Evolutionary conservation across 2,329 filamentous ascomycete genomes (phyloP).

Genomic region (Colletotrichum sp.): DNA sequence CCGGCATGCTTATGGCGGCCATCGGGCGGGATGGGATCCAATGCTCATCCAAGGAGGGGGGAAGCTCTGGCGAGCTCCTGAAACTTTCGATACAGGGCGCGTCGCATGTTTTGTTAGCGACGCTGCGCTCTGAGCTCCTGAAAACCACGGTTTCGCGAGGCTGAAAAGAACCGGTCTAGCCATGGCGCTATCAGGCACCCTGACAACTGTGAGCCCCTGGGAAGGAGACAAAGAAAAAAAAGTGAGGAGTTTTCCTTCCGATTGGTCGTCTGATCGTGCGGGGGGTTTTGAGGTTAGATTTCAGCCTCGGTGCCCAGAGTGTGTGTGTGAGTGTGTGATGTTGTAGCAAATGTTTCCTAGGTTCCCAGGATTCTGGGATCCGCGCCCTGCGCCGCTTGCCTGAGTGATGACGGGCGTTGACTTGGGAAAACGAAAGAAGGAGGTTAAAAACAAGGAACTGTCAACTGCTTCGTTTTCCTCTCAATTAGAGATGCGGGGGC

Average conservation of each 20-base stretch:
- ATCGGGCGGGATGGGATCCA: background rate
- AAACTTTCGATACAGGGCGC: constrained; percentile 30
- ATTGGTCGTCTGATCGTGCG: background rate
- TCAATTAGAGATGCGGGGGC: constrained; percentile 1
- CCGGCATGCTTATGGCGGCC: constrained; percentile 7
- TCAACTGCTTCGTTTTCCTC: background rate
- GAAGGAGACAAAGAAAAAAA: background rate
- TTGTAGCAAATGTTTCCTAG: background rate
- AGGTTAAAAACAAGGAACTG: background rate
- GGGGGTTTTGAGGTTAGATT: background rate
- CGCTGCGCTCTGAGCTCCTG: constrained; percentile 7
- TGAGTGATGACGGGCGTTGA: background rate
- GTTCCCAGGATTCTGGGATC: background rate
- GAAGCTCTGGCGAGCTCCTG: constrained; percentile 10
- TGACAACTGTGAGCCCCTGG: background rate
- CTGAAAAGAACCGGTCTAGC: background rate
- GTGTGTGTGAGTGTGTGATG: background rate
- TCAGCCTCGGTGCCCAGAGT: background rate
- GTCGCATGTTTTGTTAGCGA: constrained; percentile 27
- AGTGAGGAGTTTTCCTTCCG: background rate
- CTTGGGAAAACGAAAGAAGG: background rate
- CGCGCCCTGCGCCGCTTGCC: background rate
- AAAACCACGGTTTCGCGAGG: constrained; percentile 2
- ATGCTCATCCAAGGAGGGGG: background rate
- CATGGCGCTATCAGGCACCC: background rate